Base-by-base conservation (phyloP, 352 stramenopile species). In the Pythium brassicae region DNA sequence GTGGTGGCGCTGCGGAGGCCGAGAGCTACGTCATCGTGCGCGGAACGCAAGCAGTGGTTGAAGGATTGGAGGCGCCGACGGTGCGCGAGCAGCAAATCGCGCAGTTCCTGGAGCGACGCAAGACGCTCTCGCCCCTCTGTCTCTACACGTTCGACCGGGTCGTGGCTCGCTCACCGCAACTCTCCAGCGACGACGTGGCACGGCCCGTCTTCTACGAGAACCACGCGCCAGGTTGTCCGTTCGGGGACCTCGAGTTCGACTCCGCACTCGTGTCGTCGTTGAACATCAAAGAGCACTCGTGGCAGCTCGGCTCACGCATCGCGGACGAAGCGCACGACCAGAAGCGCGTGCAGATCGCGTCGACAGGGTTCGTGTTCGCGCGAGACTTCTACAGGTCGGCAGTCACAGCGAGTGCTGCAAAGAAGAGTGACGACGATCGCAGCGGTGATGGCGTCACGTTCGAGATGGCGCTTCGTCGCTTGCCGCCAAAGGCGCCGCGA, bases 371-470 rank as follows among this genome's bases (percentile, higher is more conserved):
- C 10, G 63, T 80, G 11, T 68, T 67, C 3, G 76, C 76, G 1
- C 67, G 69, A n/a, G 63, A 84, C 2, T 85, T 89, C 25, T 89
- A 78, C 53, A 63, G 54, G 1, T 59, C 49, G 48, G 69, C 73
- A 23, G 68, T 65, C 17, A 62, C 32, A n/a, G 19, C 39, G 22
- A 35, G 23, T 42, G 7, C 23, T 4, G 23, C 29, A 11, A 14
- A 55, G 20, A 14, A 51, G 34, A 22, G 27, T 23, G 19, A 12
- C 26, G n/a, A 55, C 23, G 32, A 23, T 46, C 53, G 9, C 22
- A 39, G 45, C 3, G 78, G 84, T 4, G 63, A 87, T 37, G 78
- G 84, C 4, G 63, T 89, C 40, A 87, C 74, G 11, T 89, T 94
- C 48, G 84, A 94, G 52, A 70, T 91, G 55, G 71, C 79, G 5